These are phyloP conservation scores for Trematosphaeria pertusa DNA, from an alignment of 2,329 filamentous ascomycete genomes.

Conservation along the genomic window DNA sequence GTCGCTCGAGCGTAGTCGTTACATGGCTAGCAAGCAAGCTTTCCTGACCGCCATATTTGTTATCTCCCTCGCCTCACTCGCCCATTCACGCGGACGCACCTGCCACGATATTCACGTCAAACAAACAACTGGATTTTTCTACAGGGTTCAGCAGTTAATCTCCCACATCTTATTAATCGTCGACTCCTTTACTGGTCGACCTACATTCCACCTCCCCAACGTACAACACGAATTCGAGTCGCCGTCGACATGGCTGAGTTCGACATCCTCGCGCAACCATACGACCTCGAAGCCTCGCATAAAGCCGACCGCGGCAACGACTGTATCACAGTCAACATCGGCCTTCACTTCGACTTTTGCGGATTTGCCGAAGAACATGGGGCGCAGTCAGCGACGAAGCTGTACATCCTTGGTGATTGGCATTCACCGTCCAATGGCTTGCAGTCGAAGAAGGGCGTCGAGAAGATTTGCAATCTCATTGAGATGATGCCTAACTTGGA, in stretches of 20 bases:
- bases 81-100: no score
- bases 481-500: slow-evolving; percentile 27
- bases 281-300: slow-evolving; percentile 18
- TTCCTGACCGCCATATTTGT: no score
- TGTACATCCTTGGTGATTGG: slow-evolving; percentile 39
- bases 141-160: no score
- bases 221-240: no score
- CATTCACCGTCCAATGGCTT: slow-evolving; percentile 3
- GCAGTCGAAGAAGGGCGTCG: slow-evolving; percentile 26
- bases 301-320: slow-evolving; percentile 13
- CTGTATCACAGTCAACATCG: slow-evolving; percentile 29
- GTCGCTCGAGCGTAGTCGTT: no score
- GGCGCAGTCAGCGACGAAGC: slow-evolving; percentile 18
- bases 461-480: slow-evolving; percentile 26
- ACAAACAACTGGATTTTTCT: no score
- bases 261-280: slow-evolving; percentile 18
- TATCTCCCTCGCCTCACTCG: no score
- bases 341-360: no score
- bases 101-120: no score
- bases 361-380: background rate
- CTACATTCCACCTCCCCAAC: no score
- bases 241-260: slow-evolving; percentile 18
- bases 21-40: no score
- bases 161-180: background rate
- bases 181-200: background rate